These are phyloP conservation scores for Citrus maxima DNA, from an alignment of 345 rosid species.

Conservation along the genomic window DNA sequence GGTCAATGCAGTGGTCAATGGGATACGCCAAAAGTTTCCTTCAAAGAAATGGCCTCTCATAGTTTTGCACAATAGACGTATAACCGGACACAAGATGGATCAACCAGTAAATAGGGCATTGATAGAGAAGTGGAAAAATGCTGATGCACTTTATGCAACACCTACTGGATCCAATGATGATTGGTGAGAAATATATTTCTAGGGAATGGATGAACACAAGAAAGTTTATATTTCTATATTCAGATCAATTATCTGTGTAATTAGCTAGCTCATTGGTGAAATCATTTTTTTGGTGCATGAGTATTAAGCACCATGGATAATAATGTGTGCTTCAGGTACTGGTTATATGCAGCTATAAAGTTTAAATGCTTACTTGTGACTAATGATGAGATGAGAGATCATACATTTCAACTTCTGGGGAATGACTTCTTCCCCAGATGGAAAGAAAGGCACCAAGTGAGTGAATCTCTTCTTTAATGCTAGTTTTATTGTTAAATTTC, in stretches of 20 bases:
- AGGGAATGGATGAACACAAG: neutral
- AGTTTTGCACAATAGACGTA: constrained; percentile 57
- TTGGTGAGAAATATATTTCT: constrained; percentile 43
- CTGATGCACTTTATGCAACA: constrained; percentile 59
- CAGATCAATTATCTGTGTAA: neutral
- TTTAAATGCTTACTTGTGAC: constrained; percentile 62
- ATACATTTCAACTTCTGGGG: constrained; percentile 69
- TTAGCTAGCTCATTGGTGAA: neutral
- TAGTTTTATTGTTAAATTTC: neutral
- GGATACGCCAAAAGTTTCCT: constrained; percentile 55
- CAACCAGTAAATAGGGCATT: constrained; percentile 36
- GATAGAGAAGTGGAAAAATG: constrained; percentile 59
- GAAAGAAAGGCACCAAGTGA: constrained; percentile 84
- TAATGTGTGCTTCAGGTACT: constrained; percentile 59
- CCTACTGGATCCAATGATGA: constrained; percentile 80
- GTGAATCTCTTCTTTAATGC: constrained; percentile 14
- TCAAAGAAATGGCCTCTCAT: constrained; percentile 66
- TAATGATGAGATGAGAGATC: constrained; percentile 83
- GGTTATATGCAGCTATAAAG: constrained; percentile 81
- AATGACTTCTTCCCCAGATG: constrained; percentile 70
- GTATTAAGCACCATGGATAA: constrained; percentile 18
- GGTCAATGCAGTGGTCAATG: constrained; percentile 58
- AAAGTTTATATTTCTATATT: constrained; percentile 4
- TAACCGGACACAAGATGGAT: constrained; percentile 43
- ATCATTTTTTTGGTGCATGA: neutral